Evolutionary conservation across 2,329 filamentous ascomycete species (phyloP).

Genomic region (Pseudohalonectria lignicola): DNA sequence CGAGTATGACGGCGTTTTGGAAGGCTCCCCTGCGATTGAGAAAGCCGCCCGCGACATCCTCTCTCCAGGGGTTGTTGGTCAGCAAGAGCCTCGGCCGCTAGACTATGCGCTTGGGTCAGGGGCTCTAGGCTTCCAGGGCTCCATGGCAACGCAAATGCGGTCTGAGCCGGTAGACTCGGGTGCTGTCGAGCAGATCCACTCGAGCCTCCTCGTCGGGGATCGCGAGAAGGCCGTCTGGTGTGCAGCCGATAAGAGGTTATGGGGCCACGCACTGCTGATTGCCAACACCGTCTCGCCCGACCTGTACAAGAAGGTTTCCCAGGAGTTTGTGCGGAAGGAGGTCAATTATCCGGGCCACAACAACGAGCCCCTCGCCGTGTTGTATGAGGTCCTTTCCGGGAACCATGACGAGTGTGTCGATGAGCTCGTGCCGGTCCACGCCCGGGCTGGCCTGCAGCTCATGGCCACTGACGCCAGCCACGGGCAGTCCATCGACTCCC

Average conservation of each 20-base stretch:
- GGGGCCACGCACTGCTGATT: slow-evolving; percentile 93
- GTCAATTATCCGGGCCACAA: slow-evolving; percentile 72
- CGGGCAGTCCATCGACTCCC: slow-evolving; percentile 55
- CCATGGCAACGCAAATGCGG: slow-evolving; percentile 15
- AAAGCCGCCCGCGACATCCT: slow-evolving; percentile 67
- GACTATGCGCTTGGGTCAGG: slow-evolving; percentile 7
- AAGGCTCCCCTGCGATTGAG: slow-evolving; percentile 61
- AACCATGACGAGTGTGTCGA: slow-evolving; percentile 93
- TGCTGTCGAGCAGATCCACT: slow-evolving; percentile 62
- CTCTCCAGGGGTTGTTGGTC: slow-evolving; percentile 38
- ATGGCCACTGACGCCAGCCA: slow-evolving; percentile 58
- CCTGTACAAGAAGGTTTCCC: slow-evolving; percentile 84
- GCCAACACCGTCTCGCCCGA: slow-evolving; percentile 67
- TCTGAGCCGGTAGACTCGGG: slow-evolving; percentile 58
- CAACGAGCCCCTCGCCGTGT: slow-evolving; percentile 76
- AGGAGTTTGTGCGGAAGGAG: slow-evolving; percentile 92
- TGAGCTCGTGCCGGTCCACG: slow-evolving; percentile 86
- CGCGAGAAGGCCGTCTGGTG: slow-evolving; percentile 88
- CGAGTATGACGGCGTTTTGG: slow-evolving; percentile 74
- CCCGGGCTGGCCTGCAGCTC: slow-evolving; percentile 83
- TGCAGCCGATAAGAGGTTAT: slow-evolving; percentile 84
- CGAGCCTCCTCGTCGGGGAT: slow-evolving; percentile 65
- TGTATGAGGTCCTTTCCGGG: slow-evolving; percentile 90
- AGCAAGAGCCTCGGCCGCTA: slow-evolving; percentile 15
- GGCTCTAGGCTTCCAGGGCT: slow-evolving; percentile 5